Evolutionary conservation across 2,329 filamentous ascomycete genomes (phyloP).

Genomic region (Colletotrichum tofieldiae): DNA sequence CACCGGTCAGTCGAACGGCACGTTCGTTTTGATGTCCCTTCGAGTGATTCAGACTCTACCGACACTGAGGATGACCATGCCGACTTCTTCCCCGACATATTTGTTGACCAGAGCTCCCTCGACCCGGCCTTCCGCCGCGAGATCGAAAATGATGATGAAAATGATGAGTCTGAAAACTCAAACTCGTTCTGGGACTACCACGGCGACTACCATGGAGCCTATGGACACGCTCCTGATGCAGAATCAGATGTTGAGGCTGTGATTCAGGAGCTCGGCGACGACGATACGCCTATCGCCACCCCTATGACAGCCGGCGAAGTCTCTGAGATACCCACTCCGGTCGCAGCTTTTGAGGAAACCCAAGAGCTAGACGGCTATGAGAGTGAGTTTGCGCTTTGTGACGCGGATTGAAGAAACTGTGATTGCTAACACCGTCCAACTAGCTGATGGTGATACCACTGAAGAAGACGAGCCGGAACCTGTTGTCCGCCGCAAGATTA

Average conservation of each 20-base stretch:
- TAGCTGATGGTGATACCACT: constrained; percentile 75
- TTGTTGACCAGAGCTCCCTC: constrained; percentile 81
- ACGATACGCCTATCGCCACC: constrained; percentile 61
- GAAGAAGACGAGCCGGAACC: constrained; percentile 72
- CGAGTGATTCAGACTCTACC: constrained; percentile 77
- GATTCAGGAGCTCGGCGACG: constrained; percentile 55
- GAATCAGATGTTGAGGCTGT: constrained; percentile 62
- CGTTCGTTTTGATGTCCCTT: constrained; percentile 81
- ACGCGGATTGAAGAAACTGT: constrained; percentile 5
- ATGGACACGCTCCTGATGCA: constrained; percentile 52
- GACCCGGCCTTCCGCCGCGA: constrained; percentile 81
- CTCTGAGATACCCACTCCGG: constrained; percentile 49
- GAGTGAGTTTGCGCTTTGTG: constrained; percentile 63
- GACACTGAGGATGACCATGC: constrained; percentile 74
- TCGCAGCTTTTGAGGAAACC: constrained; percentile 53
- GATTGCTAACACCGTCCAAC: constrained; percentile 38
- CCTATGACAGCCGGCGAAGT: constrained; percentile 50
- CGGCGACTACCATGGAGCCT: constrained; percentile 65
- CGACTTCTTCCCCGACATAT: constrained; percentile 83
- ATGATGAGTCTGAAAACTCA: constrained; percentile 69
- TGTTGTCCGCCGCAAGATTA: constrained; percentile 64
- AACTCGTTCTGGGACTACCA: constrained; percentile 77
- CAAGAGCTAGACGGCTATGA: constrained; percentile 71
- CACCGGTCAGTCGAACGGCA: constrained; percentile 67
- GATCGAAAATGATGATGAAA: constrained; percentile 77